phyloP scores from a whole-genome alignment of 2,329 filamentous ascomycete species.

The Celoporthe dispersa region DNA sequence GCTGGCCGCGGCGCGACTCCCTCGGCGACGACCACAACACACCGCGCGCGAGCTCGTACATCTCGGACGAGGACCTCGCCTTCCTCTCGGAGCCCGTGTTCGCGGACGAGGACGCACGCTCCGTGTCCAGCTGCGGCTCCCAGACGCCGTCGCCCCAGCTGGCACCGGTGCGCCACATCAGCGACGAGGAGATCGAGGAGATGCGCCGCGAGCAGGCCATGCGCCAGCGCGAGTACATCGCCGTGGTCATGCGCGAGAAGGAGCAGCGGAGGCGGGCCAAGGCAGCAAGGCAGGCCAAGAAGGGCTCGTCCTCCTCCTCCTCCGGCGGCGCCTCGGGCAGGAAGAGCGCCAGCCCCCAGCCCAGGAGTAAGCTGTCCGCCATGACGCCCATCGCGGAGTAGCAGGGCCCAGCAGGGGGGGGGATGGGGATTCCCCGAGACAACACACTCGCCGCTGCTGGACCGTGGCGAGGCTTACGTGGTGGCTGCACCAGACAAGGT shows the following conservation, averaged over 20 bases:
- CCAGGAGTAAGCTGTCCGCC: conserved; percentile 51
- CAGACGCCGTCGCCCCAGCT: conserved; percentile 47
- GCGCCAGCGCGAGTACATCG: conserved; percentile 57
- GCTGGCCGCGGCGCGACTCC: conserved; percentile 61
- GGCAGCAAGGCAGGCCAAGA: conserved; percentile 44
- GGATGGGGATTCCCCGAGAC: too few species aligned
- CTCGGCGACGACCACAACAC: conserved; percentile 47
- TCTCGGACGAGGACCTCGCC: conserved; percentile 66
- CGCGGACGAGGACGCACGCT: conserved; percentile 56
- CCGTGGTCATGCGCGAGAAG: conserved; percentile 57
- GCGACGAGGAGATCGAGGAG: conserved; percentile 54
- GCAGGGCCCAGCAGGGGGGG: too few species aligned
- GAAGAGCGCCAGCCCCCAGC: conserved; percentile 44
- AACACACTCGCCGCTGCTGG: conserved; percentile 12
- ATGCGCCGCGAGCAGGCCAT: conserved; percentile 55
- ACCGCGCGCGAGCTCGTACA: conserved; percentile 55
- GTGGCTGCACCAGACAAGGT: conserved; percentile 16
- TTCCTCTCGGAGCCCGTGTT: conserved; percentile 54
- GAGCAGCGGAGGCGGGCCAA: conserved; percentile 51
- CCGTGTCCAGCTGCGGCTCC: conserved; percentile 49
- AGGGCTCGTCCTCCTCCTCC: conserved; percentile 30
- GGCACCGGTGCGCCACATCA: conserved; percentile 39
- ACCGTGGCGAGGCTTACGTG: conserved; percentile 21
- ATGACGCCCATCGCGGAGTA: conserved; percentile 62
- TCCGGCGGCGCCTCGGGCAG: conserved; percentile 33